Evolutionary conservation across 768 basidiomycete genomes (phyloP), one percentile per base, ranked within the genome.

Genomic region (Collybiopsis luxurians): DNA sequence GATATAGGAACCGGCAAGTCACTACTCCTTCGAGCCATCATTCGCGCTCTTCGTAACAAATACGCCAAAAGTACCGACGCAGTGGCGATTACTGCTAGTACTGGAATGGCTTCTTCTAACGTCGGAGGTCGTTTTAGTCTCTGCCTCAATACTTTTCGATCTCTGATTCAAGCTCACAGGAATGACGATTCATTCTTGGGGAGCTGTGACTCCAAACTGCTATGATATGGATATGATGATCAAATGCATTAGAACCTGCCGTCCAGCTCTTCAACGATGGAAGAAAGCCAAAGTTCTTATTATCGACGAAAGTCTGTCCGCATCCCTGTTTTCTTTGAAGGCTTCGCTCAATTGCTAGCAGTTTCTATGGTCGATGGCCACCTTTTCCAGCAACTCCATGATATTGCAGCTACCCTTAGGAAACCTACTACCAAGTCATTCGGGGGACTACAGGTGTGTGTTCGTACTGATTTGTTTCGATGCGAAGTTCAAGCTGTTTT

Each of bases 361-460:
- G 89, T 92, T 15, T 92, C 90, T 0, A 92, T 92, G 90, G 76
- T 92, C 4, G 90, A 92, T 55, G 89, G 84, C 2, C 76, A 78
- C 23, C 69, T 89, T 3, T 90, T 91, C 59, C 84, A 90, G 69
- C 90, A 88, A 64, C 78, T 92, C 17, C 81, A 78, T 15, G 72
- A 65, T 34, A 77, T 92, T 21, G 90, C 83, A 3, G 64, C 73
- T 52, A 58, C 69, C 6, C 58, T 92, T 40, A 76, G 87, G 43
- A 78, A 77, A 59, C 80, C 75, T 4, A 61, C 55, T 19, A 42
- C 63, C 0, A 72, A 74, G 30, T 86, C 90, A 0, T 92, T 90
- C 51, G 90, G 90, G 36, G 90, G 87, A 15, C 88, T 92, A 28
- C 90, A 92, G 75, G 84, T 84, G 57, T 6, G 60, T 55, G 34